Evolutionary conservation across 441 rosid genomes (phyloP).

Genomic region (Omphalea diandra): DNA sequence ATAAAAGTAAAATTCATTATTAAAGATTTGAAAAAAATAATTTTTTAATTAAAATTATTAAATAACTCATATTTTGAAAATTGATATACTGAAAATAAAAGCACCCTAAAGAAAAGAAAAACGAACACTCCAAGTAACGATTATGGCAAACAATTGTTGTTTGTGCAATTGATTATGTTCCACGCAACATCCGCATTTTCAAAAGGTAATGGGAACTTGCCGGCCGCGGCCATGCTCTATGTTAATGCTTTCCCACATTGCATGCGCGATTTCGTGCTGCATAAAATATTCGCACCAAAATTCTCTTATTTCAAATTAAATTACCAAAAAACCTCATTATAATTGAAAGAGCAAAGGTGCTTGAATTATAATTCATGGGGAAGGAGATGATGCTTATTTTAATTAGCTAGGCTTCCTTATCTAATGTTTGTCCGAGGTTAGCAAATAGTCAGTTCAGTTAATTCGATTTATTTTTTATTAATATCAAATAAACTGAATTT

Average conservation of each 20-base stretch:
- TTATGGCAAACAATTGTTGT: too few species aligned
- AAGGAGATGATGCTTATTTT: background rate
- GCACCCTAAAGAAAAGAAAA: too few species aligned
- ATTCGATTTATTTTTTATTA: too few species aligned
- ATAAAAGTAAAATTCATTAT: too few species aligned
- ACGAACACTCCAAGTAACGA: too few species aligned
- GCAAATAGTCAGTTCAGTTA: too few species aligned
- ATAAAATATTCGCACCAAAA: background rate
- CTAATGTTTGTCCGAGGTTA: background rate
- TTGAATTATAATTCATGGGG: background rate
- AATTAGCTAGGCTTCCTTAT: background rate
- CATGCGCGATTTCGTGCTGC: background rate
- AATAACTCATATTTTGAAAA: too few species aligned
- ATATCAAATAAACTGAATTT: too few species aligned
- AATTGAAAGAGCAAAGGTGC: background rate
- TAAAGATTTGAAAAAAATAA: too few species aligned
- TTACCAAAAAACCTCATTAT: background rate
- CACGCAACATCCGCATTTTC: slow-evolving; percentile 13
- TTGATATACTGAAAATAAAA: too few species aligned
- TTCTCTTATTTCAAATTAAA: background rate
- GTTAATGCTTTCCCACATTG: slow-evolving; percentile 2
- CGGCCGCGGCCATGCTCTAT: background rate
- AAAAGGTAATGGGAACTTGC: background rate
- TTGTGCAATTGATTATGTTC: too few species aligned
- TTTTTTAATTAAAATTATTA: too few species aligned